Conservation (phyloP, 495 filamentous ascomycete genomes). For the Cudoniella acicularis region DNA sequence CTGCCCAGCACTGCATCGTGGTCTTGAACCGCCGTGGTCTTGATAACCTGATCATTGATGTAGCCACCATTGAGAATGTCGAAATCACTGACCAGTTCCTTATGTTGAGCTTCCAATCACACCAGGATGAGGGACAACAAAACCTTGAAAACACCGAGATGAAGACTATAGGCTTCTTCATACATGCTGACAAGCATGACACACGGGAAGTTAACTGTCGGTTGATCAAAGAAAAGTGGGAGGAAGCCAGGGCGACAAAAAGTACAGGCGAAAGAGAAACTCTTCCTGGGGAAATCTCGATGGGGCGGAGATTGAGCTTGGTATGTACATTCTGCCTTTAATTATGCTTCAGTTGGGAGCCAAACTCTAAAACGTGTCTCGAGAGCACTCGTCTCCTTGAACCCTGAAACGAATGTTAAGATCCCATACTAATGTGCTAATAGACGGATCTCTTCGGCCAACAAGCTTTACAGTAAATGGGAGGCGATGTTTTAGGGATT, state of each 20-base stretch:
- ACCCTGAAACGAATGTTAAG: too few species aligned
- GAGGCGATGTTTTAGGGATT: too few species aligned
- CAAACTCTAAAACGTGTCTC: not conserved
- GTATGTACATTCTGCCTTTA: too few species aligned
- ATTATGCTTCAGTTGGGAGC: too few species aligned
- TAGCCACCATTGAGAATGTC: conserved; percentile 26
- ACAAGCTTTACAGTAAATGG: not conserved
- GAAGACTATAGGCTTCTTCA: conserved; percentile 7
- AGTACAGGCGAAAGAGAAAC: not conserved
- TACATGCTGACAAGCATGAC: conserved; percentile 12
- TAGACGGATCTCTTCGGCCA: not conserved
- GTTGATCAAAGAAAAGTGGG: conserved; percentile 3
- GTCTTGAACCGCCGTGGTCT: conserved; percentile 34
- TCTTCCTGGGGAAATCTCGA: not conserved
- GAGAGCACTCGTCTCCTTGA: not conserved
- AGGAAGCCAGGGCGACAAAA: not conserved
- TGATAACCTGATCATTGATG: conserved; percentile 31
- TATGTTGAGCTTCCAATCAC: conserved; percentile 7
- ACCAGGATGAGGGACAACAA: not conserved
- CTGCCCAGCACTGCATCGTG: conserved; percentile 26
- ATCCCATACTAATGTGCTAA: too few species aligned
- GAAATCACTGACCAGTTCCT: conserved; percentile 27
- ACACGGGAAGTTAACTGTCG: conserved; percentile 7
- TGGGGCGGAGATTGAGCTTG: conserved; percentile 5
- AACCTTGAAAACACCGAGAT: not conserved